Evolutionary conservation across 176 grass and related monocot genomes (phyloP), one percentile per base, ranked within the genome.

Genomic region (Saccharum spontaneum): DNA sequence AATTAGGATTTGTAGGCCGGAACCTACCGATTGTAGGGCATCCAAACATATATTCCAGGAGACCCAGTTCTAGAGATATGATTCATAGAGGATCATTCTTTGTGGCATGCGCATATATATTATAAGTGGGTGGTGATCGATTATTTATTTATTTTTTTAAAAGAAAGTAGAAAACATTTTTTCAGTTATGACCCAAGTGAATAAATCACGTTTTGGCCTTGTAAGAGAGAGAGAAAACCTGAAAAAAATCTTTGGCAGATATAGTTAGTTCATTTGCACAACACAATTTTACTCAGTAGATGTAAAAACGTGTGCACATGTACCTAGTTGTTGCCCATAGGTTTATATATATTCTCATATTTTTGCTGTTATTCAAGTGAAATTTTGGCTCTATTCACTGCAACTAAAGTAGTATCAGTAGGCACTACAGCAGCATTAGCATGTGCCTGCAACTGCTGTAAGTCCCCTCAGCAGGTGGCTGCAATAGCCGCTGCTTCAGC

Each of bases 31-130:
- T 76, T 85, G 70, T 85, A 34, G 82, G 76, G 70, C 62, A 89
- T 76, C 81, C 82, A 76, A 39, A 81, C 77, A 85, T 85, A 89
- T 89, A 89, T 89, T 85, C 82, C 62, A 76, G 23, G 69, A 6
- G 48, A 81, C 39, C 28, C 16, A 44, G 67, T 60, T 85, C 22
- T 40, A 1, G 62, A 89, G 62, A 89, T 84, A 68, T 77, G 50
- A 71, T 61, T 45, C 45, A 24, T 41, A 16, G 36, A 59, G 71
- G 76, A 63, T 63, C 44, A 80, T 66, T 17, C 57, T 66, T 80
- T 23, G 4, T 18, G 13, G 15, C 44, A 54, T 33, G 41, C 60
- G 43, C 3, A 4, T 6, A 45, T 63, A 43, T 16, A 12, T 28
- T 24, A 16, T 14, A 40, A 79, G 10, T 55, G 24, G 8, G 16